Conservation (phyloP, 139 green algal species). For the Coccomyxa sp. region DNA sequence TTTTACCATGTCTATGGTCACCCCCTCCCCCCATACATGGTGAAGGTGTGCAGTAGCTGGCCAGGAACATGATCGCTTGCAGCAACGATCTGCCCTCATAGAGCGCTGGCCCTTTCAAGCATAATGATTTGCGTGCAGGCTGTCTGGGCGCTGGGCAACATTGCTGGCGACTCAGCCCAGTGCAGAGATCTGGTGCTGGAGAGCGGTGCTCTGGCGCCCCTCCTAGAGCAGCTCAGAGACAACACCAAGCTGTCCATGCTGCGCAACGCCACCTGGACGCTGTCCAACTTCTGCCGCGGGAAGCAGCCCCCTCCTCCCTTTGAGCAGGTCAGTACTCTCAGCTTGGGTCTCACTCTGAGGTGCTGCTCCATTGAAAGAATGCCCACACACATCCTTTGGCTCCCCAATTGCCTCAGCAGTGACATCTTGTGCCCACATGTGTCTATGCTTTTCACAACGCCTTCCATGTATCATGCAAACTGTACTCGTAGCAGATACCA, state of each 20-base stretch:
- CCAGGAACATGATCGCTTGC: no score
- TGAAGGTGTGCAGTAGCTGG: no score
- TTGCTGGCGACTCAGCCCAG: constrained; percentile 88
- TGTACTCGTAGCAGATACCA: no score
- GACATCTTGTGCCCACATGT: no score
- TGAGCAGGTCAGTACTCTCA: constrained; percentile 46
- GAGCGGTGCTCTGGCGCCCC: constrained; percentile 76
- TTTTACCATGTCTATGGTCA: no score
- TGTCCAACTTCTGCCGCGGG: constrained; percentile 99
- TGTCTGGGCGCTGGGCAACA: constrained; percentile 99
- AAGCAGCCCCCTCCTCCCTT: constrained; percentile 80
- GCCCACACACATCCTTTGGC: no score
- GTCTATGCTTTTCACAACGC: no score
- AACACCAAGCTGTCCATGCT: constrained; percentile 95
- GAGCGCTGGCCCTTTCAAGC: no score
- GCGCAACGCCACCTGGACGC: constrained; percentile 99
- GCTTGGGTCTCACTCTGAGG: not conserved
- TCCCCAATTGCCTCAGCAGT: no score
- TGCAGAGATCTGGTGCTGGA: constrained; percentile 94
- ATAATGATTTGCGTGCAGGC: constrained; percentile 77
- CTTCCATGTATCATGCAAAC: no score
- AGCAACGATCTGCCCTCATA: no score
- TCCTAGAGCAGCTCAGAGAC: constrained; percentile 91
- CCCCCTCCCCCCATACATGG: no score
- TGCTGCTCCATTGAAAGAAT: not conserved